Base-by-base conservation (phyloP, 768 basidiomycete species). In the Pulveroboletus sp. region DNA sequence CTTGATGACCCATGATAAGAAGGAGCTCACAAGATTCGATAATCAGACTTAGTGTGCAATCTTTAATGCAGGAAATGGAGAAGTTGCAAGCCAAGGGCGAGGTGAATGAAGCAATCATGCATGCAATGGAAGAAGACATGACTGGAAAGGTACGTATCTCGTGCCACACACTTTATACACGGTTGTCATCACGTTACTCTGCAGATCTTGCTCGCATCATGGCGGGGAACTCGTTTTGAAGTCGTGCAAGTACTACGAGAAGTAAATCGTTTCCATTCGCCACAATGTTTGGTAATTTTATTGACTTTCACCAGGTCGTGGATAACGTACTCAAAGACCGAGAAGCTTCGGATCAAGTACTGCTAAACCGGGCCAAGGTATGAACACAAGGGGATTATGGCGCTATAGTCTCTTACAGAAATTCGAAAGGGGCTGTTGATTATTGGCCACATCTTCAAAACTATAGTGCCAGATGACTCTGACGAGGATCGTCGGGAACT, bases 161-260 rank as follows among this genome's bases (percentile, higher is more conserved):
- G 44, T 35, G n/a, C 25, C 19, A 38, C 33, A 8, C 19, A 32
- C 23, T 21, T 19, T 21, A 5, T 32, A 23, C 23, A 13, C 14
- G 33, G 21, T 27, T 13, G 7, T 4, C 10, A 21, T 24, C 5
- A 35, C 25, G 19, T 36, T 38, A 32, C 14, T 23, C 25, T 39
- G 32, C 52, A 90, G 85, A 93, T 97, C 63, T 80, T 98, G 72
- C 82, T 98, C 24, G 95, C 94, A 6, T 95, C 95, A 21, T 99
- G 97, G 97, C 84, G 94, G 49, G 97, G 95, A 13, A 95, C 94
- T 4, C 83, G 94, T 44, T 82, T 97, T 63, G 97, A 99, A 71
- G 93, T 98, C 35, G 80, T 88, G 19, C 88, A 92, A 59, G 92
- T 97, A 13, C 75, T 95, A 40, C 80, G 92, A 43, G 85, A 90